Evolutionary conservation across 345 rosid species (phyloP).

Genomic region (Schrenkiella parvula): DNA sequence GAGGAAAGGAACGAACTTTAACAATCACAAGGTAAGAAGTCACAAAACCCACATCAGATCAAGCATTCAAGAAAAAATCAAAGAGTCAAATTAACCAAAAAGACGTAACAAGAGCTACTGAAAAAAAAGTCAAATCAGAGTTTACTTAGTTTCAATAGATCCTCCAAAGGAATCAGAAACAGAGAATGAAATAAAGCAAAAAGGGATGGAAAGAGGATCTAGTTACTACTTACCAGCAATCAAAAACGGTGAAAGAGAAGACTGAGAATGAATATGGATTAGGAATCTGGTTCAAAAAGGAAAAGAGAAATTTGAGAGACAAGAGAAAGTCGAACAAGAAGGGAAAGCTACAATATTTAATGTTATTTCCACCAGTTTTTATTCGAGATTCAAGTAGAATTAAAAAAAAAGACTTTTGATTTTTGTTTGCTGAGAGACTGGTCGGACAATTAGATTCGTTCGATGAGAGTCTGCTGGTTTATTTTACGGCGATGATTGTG

Average conservation of each 20-base stretch:
- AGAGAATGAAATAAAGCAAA: background rate
- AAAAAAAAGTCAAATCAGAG: conserved; percentile 4
- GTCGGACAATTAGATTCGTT: conserved; percentile 23
- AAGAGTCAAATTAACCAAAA: background rate
- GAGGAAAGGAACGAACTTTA: conserved; percentile 1
- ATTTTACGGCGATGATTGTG: conserved; percentile 4
- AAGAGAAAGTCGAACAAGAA: conserved; percentile 13
- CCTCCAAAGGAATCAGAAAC: background rate
- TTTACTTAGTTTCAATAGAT: background rate
- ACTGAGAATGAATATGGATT: conserved; percentile 20
- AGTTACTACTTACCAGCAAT: conserved; percentile 8
- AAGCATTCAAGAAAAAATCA: background rate
- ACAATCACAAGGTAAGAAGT: background rate
- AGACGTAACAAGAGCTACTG: background rate
- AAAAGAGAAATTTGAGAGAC: background rate
- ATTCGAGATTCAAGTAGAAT: background rate
- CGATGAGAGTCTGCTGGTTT: background rate
- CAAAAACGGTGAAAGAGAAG: background rate
- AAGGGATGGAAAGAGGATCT: conserved; percentile 1
- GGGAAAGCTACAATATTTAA: conserved; percentile 14
- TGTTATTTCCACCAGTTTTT: background rate
- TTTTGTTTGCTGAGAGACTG: background rate
- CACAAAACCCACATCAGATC: conserved; percentile 14
- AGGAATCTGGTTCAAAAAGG: conserved; percentile 14
- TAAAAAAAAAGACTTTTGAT: background rate